Evolutionary conservation across 345 rosid genomes (phyloP).

Genomic region (Psidium guajava): DNA sequence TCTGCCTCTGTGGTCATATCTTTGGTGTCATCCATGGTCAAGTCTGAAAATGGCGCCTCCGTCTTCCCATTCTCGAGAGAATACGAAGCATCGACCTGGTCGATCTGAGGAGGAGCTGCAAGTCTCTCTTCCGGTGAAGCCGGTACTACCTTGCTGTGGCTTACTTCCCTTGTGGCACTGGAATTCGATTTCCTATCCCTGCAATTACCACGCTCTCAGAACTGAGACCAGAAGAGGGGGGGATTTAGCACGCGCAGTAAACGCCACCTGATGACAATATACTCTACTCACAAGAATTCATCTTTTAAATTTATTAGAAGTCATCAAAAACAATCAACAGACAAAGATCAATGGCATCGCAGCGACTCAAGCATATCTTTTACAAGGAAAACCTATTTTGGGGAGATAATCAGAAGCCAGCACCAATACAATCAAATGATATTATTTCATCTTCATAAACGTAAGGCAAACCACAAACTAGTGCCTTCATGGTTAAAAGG

Average conservation of each 20-base stretch:
- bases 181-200: slow-evolving; percentile 27
- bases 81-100: slow-evolving; percentile 6
- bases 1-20: background rate
- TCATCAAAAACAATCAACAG: background rate
- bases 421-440: background rate
- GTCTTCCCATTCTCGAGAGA: background rate
- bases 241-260: background rate
- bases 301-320: background rate
- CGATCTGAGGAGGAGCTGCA: background rate
- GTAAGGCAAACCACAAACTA: background rate
- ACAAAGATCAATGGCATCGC: background rate
- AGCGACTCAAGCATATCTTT: background rate
- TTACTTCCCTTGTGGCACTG: slow-evolving; percentile 36
- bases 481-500: background rate
- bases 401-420: background rate
- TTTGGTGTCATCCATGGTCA: background rate
- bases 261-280: background rate
- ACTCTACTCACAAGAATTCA: background rate
- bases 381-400: background rate
- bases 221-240: background rate
- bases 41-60: background rate
- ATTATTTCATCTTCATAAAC: background rate
- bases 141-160: slow-evolving; percentile 43
- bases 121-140: slow-evolving; percentile 31
- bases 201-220: background rate